Conservation (phyloP, 768 basidiomycete genomes). For the Tremella fuciformis region DNA sequence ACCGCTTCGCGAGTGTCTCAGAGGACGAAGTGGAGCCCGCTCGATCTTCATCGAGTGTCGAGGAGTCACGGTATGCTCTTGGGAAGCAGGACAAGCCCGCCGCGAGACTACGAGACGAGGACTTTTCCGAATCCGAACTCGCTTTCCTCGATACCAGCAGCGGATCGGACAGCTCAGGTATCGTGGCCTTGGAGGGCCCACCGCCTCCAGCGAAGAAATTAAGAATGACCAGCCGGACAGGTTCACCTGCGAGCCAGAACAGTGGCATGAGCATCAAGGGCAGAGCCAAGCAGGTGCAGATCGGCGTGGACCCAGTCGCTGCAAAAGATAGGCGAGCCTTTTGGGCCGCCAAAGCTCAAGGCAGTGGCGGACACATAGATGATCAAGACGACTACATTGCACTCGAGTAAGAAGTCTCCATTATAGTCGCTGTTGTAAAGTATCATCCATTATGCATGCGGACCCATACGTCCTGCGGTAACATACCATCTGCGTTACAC, state of each 20-base stretch:
- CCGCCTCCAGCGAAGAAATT: neutral
- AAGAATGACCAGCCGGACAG: neutral
- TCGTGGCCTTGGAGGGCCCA: neutral
- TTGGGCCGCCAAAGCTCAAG: constrained; percentile 32
- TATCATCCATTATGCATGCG: no score
- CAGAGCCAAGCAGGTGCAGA: neutral
- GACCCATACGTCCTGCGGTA: no score
- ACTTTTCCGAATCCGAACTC: neutral
- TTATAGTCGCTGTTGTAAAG: no score
- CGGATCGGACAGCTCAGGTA: neutral
- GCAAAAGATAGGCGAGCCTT: constrained; percentile 33
- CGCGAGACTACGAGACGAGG: constrained; percentile 5
- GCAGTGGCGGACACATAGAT: constrained; percentile 3
- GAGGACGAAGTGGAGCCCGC: constrained; percentile 14
- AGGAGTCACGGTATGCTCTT: constrained; percentile 33
- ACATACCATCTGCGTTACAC: no score
- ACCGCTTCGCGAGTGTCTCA: constrained; percentile 11
- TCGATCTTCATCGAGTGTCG: neutral
- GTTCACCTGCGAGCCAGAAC: neutral
- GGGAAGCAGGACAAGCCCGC: constrained; percentile 7
- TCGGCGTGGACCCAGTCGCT: neutral
- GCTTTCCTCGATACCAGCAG: neutral
- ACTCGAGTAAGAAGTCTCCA: neutral
- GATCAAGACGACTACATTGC: constrained; percentile 14
- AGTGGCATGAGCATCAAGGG: neutral